Conservation (phyloP, 2,329 filamentous ascomycete species). For the Aspergillus hortae region DNA sequence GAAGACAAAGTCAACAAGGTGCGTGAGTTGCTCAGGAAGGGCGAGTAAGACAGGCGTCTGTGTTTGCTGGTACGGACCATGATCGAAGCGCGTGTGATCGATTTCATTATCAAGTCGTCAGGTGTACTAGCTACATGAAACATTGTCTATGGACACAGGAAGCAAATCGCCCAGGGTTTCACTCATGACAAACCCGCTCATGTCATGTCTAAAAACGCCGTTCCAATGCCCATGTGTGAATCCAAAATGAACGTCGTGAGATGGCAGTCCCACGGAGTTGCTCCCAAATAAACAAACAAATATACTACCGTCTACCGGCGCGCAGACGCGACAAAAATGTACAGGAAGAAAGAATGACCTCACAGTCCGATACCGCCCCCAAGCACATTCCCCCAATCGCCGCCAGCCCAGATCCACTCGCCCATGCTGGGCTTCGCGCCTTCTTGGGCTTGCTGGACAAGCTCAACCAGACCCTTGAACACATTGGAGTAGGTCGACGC, state of each 20-base stretch:
- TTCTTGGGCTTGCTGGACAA: slow-evolving; percentile 35
- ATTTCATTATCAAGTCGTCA: background rate
- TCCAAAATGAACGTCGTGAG: background rate
- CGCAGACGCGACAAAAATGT: background rate
- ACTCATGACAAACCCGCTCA: slow-evolving; percentile 3
- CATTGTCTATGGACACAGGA: background rate
- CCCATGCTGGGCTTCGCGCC: slow-evolving; percentile 37
- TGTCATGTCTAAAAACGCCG: slow-evolving; percentile 5
- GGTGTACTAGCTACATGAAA: slow-evolving; percentile 1
- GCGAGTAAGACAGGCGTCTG: background rate
- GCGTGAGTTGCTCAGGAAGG: slow-evolving; percentile 47
- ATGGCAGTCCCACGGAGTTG: background rate
- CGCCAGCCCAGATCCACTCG: slow-evolving; percentile 44
- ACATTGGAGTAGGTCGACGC: slow-evolving; percentile 30
- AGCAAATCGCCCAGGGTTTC: slow-evolving; percentile 4
- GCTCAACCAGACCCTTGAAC: slow-evolving; percentile 35
- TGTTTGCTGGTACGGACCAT: too few relatives aligned
- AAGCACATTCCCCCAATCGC: slow-evolving; percentile 38
- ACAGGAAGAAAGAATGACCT: slow-evolving; percentile 1
- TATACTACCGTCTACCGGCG: background rate
- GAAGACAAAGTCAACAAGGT: slow-evolving; percentile 72
- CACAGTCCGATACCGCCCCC: slow-evolving; percentile 39
- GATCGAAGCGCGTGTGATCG: too few relatives aligned
- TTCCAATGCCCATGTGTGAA: background rate
- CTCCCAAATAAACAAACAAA: slow-evolving; percentile 1